phyloP scores from a whole-genome alignment of 148 eudicot genomes.

The Polygonum aviculare region DNA sequence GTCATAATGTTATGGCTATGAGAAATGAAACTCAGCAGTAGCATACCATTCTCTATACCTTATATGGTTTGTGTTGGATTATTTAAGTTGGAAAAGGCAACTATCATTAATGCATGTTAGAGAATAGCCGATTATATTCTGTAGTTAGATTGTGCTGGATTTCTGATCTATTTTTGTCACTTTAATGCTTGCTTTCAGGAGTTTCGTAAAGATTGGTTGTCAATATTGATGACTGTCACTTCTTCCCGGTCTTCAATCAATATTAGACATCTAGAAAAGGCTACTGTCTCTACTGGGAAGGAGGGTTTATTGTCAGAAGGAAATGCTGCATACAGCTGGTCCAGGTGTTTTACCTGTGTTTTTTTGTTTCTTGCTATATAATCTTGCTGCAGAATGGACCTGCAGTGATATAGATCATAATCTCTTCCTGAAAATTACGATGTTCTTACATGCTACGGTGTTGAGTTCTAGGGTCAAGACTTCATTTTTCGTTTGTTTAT shows the following conservation, averaged over 20 bases:
- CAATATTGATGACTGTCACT: conserved; percentile 86
- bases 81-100: background rate
- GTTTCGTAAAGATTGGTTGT: conserved; percentile 93
- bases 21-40: background rate
- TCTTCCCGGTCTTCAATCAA: conserved; percentile 95
- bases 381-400: background rate
- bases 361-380: background rate
- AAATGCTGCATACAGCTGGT: conserved; percentile 91
- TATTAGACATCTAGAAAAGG: conserved; percentile 96
- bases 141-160: background rate
- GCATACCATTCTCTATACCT: background rate
- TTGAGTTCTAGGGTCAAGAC: background rate
- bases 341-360: conserved; percentile 49
- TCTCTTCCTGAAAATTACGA: background rate
- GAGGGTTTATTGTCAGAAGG: conserved; percentile 96
- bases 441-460: background rate
- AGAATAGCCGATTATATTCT: background rate
- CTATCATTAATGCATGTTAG: background rate
- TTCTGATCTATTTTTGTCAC: background rate
- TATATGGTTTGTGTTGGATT: conserved; percentile 3
- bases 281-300: conserved; percentile 98
- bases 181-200: conserved; percentile 41
- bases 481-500: background rate
- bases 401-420: background rate
- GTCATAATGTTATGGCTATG: background rate